Percentiles rank a stretch among this genome's conserved stretches.
phyloP scores from a whole-genome alignment of 2,329 filamentous ascomycete species.

The Verticillium klebahnii region DNA sequence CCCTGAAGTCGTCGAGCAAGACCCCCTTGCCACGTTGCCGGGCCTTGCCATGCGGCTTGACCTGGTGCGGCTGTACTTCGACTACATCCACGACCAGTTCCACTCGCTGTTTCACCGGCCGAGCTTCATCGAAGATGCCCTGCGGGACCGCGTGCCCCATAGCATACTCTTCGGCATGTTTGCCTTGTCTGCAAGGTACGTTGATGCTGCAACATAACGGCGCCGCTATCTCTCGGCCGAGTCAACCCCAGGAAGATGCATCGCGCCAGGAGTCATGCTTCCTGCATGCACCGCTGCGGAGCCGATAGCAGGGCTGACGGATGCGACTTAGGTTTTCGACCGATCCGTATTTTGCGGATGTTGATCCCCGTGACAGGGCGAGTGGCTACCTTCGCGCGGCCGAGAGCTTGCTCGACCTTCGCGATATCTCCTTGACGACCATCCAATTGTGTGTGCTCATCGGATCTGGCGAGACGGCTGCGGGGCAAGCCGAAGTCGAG shows the following conservation, averaged over 20 bases:
- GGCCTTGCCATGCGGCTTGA: conserved; percentile 15
- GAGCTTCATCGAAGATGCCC: conserved; percentile 18
- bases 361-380: conserved; percentile 16
- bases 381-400: conserved; percentile 15
- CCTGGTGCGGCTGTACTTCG: conserved; percentile 26
- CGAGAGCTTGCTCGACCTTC: conserved; percentile 24
- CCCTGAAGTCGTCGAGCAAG: conserved; percentile 5
- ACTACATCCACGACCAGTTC: conserved; percentile 28
- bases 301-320: neutral
- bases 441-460: conserved; percentile 34
- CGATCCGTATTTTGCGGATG: conserved; percentile 11
- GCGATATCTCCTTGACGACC: conserved; percentile 28
- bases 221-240: neutral
- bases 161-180: conserved; percentile 20
- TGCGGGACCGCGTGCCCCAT: conserved; percentile 14
- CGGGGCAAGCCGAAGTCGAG: conserved; percentile 29
- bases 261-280: neutral
- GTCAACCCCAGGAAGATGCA: neutral
- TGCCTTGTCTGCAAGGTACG: conserved; percentile 18
- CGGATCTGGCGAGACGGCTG: conserved; percentile 25
- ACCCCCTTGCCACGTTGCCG: conserved; percentile 9
- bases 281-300: neutral
- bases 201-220: neutral
- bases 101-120: conserved; percentile 28
- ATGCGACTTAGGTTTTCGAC: conserved; percentile 16